These are phyloP conservation scores for Cladophialophora bantiana DNA, from an alignment of 2,329 filamentous ascomycete species.

Conservation along the genomic window DNA sequence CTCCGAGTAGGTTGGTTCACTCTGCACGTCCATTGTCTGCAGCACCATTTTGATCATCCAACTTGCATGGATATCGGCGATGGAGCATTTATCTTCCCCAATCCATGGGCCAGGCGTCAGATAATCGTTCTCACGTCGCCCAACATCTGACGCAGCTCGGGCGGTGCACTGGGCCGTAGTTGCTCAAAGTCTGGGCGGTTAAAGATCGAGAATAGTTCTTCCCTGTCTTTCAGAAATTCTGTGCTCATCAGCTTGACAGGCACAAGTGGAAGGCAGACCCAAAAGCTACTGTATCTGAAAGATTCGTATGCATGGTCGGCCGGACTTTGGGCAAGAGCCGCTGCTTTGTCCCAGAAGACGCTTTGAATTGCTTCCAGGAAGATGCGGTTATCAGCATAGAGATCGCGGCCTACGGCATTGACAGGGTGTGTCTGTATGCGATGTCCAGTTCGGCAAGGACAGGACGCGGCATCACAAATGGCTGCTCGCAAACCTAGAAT, in stretches of 20 bases:
- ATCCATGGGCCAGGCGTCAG: conserved; percentile 21
- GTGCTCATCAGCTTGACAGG: conserved; percentile 23
- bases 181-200: conserved; percentile 17
- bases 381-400: conserved; percentile 30
- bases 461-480: conserved; percentile 24
- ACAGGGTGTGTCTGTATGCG: conserved; percentile 30
- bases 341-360: conserved; percentile 20
- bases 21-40: conserved; percentile 2
- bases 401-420: conserved; percentile 25
- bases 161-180: conserved; percentile 22
- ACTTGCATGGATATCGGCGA: conserved; percentile 10
- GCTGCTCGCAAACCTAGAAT: conserved; percentile 22
- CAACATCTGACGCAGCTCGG: conserved; percentile 17
- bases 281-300: conserved; percentile 29
- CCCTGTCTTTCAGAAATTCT: conserved; percentile 24
- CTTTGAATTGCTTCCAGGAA: conserved; percentile 25
- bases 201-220: conserved; percentile 27
- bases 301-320: conserved; percentile 32
- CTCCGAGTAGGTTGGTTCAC: conserved; percentile 11
- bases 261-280: conserved; percentile 24
- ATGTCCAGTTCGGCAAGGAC: conserved; percentile 24
- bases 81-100: conserved; percentile 10
- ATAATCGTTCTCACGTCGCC: conserved; percentile 30
- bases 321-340: conserved; percentile 13
- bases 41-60: conserved; percentile 15